Base-by-base conservation (phyloP, 2,329 filamentous ascomycete genomes). In the Ampelomyces quisqualis region DNA sequence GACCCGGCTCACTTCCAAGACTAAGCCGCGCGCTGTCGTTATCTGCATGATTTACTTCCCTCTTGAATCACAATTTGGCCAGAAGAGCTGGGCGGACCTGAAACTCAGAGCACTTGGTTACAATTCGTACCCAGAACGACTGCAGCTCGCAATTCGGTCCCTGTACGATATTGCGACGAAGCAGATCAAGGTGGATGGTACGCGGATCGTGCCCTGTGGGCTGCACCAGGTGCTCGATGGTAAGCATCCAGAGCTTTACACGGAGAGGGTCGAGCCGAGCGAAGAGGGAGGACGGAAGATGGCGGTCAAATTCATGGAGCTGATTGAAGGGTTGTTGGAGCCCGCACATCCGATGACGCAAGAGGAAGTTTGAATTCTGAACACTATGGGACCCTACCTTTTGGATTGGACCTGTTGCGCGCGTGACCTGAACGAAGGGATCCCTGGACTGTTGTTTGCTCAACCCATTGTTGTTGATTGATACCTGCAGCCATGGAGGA, bases 11-110 rank as follows among this genome's bases (percentile, higher is more conserved):
- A 51, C 56, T 4, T 45, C 53, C 4, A 58, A 54, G 17, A 60
- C 57, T 1, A 67, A 62, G 34, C 67, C 67, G 2, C 54, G 57
- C 7, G 60, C 60, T 9, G 53, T 69, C 8, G 51, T 69, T 11
- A 52, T 67, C 3, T 68, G 64, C 40, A 69, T 68, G 65, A 70
- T 70, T 23, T 70, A 69, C 45, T 69, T 53, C 37, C 66, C 66
- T 0, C 52, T 69, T 4, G 64, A 69, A 43, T 39, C 47, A 2
- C 41, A 53, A 0, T 38, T 55, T 5, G 53, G 55, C 1, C 61
- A 68, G 28, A 31, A 39, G 19, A 58, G 64, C 23, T 70, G 67
- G 67, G 64, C 65, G 1, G 62, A 66, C 43, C 6, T 37, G 11
- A 57, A 60, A 27, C 47, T 70, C 11, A 62, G 49, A 27, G 41